phyloP scores from a whole-genome alignment of 2,329 filamentous ascomycete species.

The Colletotrichum abscissum region DNA sequence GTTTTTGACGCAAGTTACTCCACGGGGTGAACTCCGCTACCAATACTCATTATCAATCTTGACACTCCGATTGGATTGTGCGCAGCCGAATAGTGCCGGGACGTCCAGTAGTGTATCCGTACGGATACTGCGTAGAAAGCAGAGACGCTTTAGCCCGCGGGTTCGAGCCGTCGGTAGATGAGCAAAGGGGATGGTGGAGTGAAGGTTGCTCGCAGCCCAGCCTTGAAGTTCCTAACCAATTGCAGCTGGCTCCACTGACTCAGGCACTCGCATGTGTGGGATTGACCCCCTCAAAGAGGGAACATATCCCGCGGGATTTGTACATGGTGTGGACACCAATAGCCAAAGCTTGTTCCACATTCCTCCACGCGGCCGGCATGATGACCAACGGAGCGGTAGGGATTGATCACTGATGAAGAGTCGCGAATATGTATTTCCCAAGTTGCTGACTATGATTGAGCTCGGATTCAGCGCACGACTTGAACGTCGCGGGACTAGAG shows the following conservation, averaged over 20 bases:
- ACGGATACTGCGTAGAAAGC: no score
- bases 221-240: neutral
- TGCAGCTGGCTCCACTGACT: neutral
- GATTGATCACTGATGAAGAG: no score
- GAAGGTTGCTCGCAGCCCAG: neutral
- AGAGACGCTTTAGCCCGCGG: neutral
- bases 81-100: no score
- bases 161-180: neutral
- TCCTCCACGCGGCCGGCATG: neutral
- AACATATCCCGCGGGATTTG: neutral
- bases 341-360: neutral
- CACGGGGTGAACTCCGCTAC: neutral
- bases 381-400: no score
- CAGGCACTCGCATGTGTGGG: constrained; percentile 8
- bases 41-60: constrained; percentile 4
- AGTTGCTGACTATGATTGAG: no score
- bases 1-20: neutral
- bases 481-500: neutral
- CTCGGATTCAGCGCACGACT: no score
- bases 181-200: neutral
- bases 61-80: neutral
- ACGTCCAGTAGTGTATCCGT: no score
- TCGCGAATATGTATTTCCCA: no score
- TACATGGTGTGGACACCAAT: neutral
- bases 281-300: neutral